Conservation (phyloP, 1,139 yeast genomes). For the Scheffersomyces stambukii region DNA sequence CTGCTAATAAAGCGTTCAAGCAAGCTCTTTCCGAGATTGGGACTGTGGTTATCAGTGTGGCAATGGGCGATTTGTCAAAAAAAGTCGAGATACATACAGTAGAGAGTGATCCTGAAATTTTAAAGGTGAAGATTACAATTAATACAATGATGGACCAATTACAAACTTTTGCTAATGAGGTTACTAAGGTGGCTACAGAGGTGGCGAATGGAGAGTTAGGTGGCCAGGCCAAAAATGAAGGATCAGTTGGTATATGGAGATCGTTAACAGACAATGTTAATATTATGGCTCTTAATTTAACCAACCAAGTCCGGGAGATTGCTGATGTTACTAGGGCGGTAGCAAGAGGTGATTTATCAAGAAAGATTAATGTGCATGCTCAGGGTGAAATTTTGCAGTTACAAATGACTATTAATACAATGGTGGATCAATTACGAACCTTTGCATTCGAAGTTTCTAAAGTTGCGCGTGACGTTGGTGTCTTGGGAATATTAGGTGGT, state of each 20-base stretch:
- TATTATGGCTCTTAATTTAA: conserved; percentile 81
- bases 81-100: conserved; percentile 70
- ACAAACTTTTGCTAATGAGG: conserved; percentile 78
- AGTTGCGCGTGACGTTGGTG: conserved; percentile 88
- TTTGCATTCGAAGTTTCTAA: conserved; percentile 87
- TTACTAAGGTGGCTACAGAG: conserved; percentile 81
- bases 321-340: conserved; percentile 87
- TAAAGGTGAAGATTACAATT: conserved; percentile 74
- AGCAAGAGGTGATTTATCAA: conserved; percentile 72
- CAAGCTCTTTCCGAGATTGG: conserved; percentile 77
- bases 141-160: conserved; percentile 87
- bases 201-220: conserved; percentile 88
- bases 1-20: conserved; percentile 72
- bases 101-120: conserved; percentile 71
- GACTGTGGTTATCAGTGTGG: conserved; percentile 77
- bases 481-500: conserved; percentile 82
- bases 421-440: conserved; percentile 85
- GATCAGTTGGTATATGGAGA: conserved; percentile 84
- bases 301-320: conserved; percentile 80
- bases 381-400: conserved; percentile 78
- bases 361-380: conserved; percentile 78
- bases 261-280: conserved; percentile 80
- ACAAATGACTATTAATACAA: conserved; percentile 75
- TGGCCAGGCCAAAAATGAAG: conserved; percentile 81
- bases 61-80: conserved; percentile 79